Conservation (phyloP, 192 early-diverging fungal species). For the Jimgerdemannia flammicorona region DNA sequence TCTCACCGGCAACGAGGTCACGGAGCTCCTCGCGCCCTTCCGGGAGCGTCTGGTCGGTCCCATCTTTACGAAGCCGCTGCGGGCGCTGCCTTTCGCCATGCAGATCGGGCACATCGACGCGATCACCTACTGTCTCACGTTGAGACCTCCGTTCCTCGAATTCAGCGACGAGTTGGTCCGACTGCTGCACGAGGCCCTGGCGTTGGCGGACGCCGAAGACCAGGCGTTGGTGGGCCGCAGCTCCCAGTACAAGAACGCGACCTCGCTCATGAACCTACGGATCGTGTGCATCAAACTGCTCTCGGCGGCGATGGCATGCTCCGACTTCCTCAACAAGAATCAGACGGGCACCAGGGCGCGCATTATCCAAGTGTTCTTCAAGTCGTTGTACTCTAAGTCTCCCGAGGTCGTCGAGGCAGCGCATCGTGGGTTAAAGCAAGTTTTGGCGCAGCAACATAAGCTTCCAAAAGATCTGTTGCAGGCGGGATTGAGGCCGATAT, state of each 20-base stretch:
- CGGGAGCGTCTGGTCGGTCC: slow-evolving; percentile 82
- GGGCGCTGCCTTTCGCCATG: slow-evolving; percentile 91
- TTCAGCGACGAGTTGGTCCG: slow-evolving; percentile 92
- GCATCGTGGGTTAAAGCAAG: slow-evolving; percentile 83
- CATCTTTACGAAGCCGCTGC: slow-evolving; percentile 96
- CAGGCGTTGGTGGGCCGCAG: slow-evolving; percentile 86
- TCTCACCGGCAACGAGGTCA: slow-evolving; percentile 73
- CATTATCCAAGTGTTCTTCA: slow-evolving; percentile 98
- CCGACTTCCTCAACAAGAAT: slow-evolving; percentile 72
- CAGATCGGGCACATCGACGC: slow-evolving; percentile 99
- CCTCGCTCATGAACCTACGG: slow-evolving; percentile 80
- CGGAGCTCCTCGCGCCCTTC: slow-evolving; percentile 79
- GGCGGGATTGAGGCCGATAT: slow-evolving; percentile 91
- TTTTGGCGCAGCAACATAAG: slow-evolving; percentile 78
- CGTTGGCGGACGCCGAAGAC: slow-evolving; percentile 96
- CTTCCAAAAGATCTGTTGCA: slow-evolving; percentile 94
- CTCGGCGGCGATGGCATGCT: slow-evolving; percentile 86
- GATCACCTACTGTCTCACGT: slow-evolving; percentile 90
- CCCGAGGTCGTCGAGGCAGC: slow-evolving; percentile 94
- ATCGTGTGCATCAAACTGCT: slow-evolving; percentile 97
- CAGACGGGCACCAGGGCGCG: slow-evolving; percentile 79
- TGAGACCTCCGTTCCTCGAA: slow-evolving; percentile 82
- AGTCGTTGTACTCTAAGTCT: slow-evolving; percentile 93
- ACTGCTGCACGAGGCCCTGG: slow-evolving; percentile 86
- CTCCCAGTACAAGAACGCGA: slow-evolving; percentile 76